Evolutionary conservation across 176 grass and related monocot genomes (phyloP), one percentile per base, ranked within the genome.

Genomic region (Rhynchospora breviuscula): DNA sequence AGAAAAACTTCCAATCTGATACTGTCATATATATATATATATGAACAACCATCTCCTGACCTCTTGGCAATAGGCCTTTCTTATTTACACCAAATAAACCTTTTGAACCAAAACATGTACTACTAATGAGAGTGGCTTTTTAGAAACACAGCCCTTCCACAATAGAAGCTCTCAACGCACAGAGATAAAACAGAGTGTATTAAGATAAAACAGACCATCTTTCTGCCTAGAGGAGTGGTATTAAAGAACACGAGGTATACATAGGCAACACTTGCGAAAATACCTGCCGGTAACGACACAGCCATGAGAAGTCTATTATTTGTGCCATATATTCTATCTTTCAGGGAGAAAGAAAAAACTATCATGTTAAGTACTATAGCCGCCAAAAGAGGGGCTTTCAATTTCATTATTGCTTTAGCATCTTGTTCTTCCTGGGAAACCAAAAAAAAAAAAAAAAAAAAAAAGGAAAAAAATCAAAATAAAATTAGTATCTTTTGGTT

Each of bases 131-230:
- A 52, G 6, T 74, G 45, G 1, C 51, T 23, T 22, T 51, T 74
- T 19, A 74, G 19, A 74, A 74, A 22, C 70, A 74, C 45, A 51
- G 46, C 70, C 44, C 46, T 74, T 74, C 46, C 70, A 25, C n/a
- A 74, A 51, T 51, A 74, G 45, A 74, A 51, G 70, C 70, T 25
- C 46, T 74, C 70, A 14, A 74, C 5, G 19, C 70, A 51, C 10
- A 74, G 70, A 22, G 70, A 74, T 23, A 74, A 51, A 74, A 74
- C 70, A 74, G 70, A 74, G 21, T 74, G 51, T 51, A 74, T 23
- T 13, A 74, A 51, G 4, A 74, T 22, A 5, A 74, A 74, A 74
- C 51, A 74, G 12, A 74, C 70, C 10, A 74, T 11, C 46, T 74
- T 74, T 19, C 46, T 74, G 10, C 70, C 19, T 13, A 51, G 45